Conservation (phyloP, 345 rosid genomes). For the Erodium maritimum region DNA sequence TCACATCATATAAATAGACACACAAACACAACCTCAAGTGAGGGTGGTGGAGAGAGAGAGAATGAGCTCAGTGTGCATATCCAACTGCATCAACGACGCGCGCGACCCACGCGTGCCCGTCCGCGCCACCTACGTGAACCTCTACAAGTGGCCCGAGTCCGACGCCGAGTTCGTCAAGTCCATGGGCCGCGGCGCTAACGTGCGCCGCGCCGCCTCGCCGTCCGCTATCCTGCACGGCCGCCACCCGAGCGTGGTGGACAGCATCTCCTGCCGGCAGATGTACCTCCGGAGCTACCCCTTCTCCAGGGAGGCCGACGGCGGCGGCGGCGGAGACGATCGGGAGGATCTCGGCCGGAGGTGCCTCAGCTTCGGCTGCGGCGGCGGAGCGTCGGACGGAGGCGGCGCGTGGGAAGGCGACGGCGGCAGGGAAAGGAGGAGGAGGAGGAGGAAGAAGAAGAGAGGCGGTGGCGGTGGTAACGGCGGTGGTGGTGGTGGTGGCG, state of each 20-base stretch:
- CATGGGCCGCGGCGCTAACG: slow-evolving; percentile 15
- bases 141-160: slow-evolving; percentile 71
- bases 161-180: slow-evolving; percentile 55
- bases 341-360: slow-evolving; percentile 17
- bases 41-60: not conserved
- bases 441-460: slow-evolving; percentile 12
- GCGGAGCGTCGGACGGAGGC: not conserved
- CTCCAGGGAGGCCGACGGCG: slow-evolving; percentile 37
- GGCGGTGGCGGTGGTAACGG: slow-evolving; percentile 5
- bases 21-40: too few species aligned
- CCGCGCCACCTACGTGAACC: slow-evolving; percentile 54
- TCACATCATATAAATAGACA: not conserved
- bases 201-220: slow-evolving; percentile 1
- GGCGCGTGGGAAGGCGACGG: not conserved
- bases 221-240: slow-evolving; percentile 8
- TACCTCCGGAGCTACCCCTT: slow-evolving; percentile 80
- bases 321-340: slow-evolving; percentile 14
- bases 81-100: slow-evolving; percentile 63
- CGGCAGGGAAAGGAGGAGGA: slow-evolving; percentile 7
- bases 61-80: slow-evolving; percentile 69
- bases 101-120: slow-evolving; percentile 51
- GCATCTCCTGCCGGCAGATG: slow-evolving; percentile 74
- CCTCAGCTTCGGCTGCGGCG: slow-evolving; percentile 13
- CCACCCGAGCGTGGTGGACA: slow-evolving; percentile 55
- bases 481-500: not conserved